Base-by-base conservation (phyloP, 257 asterid species). In the Solanum sparsipilum region DNA sequence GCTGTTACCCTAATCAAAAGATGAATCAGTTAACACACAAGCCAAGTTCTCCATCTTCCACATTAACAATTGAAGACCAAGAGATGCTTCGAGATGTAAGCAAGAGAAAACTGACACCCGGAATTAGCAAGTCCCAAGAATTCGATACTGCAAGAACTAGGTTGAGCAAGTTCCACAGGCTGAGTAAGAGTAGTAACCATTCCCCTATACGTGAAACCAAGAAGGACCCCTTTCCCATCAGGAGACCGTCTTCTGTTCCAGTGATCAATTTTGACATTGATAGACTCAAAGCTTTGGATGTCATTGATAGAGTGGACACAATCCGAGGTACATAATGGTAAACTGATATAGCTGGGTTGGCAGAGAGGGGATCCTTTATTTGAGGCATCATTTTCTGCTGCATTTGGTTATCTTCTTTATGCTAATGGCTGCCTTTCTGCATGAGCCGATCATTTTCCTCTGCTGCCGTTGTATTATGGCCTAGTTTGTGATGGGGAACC, bases 51-150 rank as follows among this genome's bases (percentile, higher is more conserved):
- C 93, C 95, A 15, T 93, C 95, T 7, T 93, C 98, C 6, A 39
- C 95, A 23, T 83, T 96, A 88, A 91, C 96, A 0, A 41, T 94
- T 1, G 99, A 96, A 93, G 98, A 96, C 92, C 96, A 95, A 78
- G 98, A 93, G 88, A 96, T 96, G 99, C 98, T 95, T 71, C 92
- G 93, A 7, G 96, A 93, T 48, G 98, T 95, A 32, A 91, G 91
- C 86, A 96, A 95, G 85, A 92, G 96, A 89, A 96, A 94, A 83
- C 93, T 92, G 63, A 94, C 97, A 1, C 99, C 98, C 0, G 99
- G 98, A 16, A 95, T 93, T 82, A 96, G 99, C 92, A 96, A 95
- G 92, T 95, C 98, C 44, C 99, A 96, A 89, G 99, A 96, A 89
- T 96, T 96, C 20, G 90, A 89, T 23, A 93, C 92, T 20, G 91